phyloP scores from a whole-genome alignment of 2,329 filamentous ascomycete species.

The Diaporthe sp. region DNA sequence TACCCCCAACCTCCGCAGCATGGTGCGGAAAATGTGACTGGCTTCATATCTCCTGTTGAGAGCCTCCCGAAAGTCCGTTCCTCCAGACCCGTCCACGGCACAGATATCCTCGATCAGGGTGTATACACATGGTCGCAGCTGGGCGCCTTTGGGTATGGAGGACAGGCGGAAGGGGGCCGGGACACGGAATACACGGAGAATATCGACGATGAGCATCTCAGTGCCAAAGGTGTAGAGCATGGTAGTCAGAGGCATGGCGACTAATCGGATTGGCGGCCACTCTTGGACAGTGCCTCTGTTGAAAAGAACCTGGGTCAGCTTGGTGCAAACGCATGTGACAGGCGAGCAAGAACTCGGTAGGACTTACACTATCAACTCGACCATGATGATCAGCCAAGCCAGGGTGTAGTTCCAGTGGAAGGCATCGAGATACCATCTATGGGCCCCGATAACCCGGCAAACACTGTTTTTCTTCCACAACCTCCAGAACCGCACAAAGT shows the following conservation, averaged over 20 bases:
- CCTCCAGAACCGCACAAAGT: conserved; percentile 65
- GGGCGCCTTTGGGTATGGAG: conserved; percentile 71
- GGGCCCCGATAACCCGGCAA: conserved; percentile 59
- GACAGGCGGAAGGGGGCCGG: conserved; percentile 73
- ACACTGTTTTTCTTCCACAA: conserved; percentile 65
- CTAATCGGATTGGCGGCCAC: conserved; percentile 61
- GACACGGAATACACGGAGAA: conserved; percentile 50
- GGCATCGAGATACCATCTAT: conserved; percentile 61
- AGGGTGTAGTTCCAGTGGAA: conserved; percentile 70
- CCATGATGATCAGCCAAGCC: conserved; percentile 68
- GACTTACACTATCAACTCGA: conserved; percentile 64
- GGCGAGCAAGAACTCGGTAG: no score
- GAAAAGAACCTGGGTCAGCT: neutral
- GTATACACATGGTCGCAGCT: conserved; percentile 72
- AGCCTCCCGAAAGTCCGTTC: conserved; percentile 64
- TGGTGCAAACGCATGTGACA: neutral
- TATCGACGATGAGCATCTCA: conserved; percentile 56
- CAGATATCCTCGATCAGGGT: conserved; percentile 78
- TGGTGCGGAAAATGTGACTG: conserved; percentile 66
- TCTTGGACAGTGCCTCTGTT: conserved; percentile 54
- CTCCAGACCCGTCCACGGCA: conserved; percentile 75
- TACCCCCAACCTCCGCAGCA: conserved; percentile 67
- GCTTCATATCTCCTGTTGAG: conserved; percentile 65
- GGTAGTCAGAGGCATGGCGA: conserved; percentile 65
- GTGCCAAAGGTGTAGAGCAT: conserved; percentile 64